A percentile compares a stretch with the other conserved stretches of the same genome.
phyloP scores from a whole-genome alignment of 169 alveolate species.

The Pseudocohnilembus persalinus region DNA sequence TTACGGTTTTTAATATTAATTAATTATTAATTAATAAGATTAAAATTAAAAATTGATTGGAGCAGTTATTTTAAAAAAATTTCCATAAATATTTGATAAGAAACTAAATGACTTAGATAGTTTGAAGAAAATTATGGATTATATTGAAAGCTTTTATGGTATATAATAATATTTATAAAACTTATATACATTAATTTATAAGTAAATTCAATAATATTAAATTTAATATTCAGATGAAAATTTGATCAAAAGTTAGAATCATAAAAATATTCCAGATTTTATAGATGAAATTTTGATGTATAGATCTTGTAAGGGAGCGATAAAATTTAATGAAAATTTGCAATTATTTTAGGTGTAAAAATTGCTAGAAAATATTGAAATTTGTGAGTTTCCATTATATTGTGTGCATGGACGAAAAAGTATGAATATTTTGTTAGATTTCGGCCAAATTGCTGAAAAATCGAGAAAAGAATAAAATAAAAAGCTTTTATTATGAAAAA shows the following conservation, averaged over 20 bases:
- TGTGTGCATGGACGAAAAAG: constrained; percentile 25
- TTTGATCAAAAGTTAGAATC: neutral
- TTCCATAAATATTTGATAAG: neutral
- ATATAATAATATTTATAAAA: neutral
- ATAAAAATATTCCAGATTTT: neutral
- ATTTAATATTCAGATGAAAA: neutral
- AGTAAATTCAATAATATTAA: neutral
- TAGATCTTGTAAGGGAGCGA: constrained; percentile 21
- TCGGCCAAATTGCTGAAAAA: neutral
- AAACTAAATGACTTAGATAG: neutral
- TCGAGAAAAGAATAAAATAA: too few relatives aligned
- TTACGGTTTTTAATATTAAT: too few relatives aligned
- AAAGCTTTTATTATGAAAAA: too few relatives aligned
- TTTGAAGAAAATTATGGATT: neutral
- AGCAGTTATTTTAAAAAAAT: too few relatives aligned
- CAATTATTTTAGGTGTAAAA: neutral
- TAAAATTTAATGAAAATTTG: constrained; percentile 16
- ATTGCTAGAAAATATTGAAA: constrained; percentile 1
- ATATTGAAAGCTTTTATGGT: neutral
- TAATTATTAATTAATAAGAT: too few relatives aligned
- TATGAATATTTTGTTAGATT: too few relatives aligned
- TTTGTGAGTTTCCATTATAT: constrained; percentile 13
- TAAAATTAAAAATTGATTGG: too few relatives aligned
- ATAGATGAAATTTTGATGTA: constrained; percentile 6
- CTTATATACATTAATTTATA: too few relatives aligned